Base-by-base conservation (phyloP, 1,284 basidiomycete genomes). In the Papiliotrema fonsecae region DNA sequence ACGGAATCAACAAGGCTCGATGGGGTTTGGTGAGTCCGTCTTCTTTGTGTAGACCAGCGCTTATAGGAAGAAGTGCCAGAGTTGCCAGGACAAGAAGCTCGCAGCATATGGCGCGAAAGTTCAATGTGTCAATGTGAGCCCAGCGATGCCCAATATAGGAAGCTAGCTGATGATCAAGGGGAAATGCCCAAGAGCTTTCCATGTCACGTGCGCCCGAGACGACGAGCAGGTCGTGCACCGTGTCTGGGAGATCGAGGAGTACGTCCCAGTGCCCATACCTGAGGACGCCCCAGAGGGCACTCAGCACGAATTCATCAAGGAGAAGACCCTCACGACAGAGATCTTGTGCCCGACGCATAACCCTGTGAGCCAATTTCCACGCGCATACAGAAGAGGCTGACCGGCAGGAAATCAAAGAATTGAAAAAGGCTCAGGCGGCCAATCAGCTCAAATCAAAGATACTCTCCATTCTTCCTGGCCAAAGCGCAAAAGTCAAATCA, bases 171-270 rank as follows among this genome's bases (percentile, higher is more conserved):
- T n/a, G 22, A 13, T 6, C 26, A 69, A n/a, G 62, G 70, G 89
- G 51, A 92, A 89, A 74, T 96, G 94, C 65, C 79, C 87, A 1
- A 88, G 88, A 61, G 89, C 94, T 0, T 96, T 88, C 73, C 94
- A 98, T 67, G 85, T 96, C 25, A 87, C 85, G 2, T 98, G 94
- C 69, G 94, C 94, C 0, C 76, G 52, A 14, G 50, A 51, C 25
- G 54, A 61, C 42, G 57, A 61, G 7, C 41, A 55, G 27, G 52
- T 66, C 22, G 30, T 47, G 16, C 57, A 61, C 46, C 54, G 52
- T 22, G 51, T 63, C 0, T 59, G 52, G 41, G 52, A 60, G 32
- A 82, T 87, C 54, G 80, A 87, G 0, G 85, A 87, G 67, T 86
- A 85, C 69, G 85, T 42, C 79, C 81, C 38, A 50, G 22, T 51